Conservation (phyloP, 805 yeast genomes). For the Metschnikowia peoriensis region DNA sequence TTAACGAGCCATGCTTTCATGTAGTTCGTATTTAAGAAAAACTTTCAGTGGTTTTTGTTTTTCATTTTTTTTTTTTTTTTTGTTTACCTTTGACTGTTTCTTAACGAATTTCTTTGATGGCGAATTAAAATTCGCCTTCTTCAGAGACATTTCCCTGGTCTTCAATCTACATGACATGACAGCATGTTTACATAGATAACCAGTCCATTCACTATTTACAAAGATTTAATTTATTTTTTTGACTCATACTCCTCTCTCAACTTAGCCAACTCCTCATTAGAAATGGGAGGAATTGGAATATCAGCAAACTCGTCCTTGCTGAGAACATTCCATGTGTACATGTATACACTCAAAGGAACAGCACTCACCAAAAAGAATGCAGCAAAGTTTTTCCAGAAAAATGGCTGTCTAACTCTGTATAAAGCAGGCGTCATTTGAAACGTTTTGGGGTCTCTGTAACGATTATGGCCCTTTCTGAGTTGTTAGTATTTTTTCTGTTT, state of each 20-base stretch:
- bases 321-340: slow-evolving; percentile 60
- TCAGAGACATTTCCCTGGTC: too few relatives aligned
- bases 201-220: slow-evolving; percentile 9
- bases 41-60: too few relatives aligned
- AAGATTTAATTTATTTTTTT: slow-evolving; percentile 21
- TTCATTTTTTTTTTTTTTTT: too few relatives aligned
- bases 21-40: too few relatives aligned
- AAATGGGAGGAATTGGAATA: slow-evolving; percentile 91
- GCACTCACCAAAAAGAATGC: slow-evolving; percentile 58
- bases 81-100: too few relatives aligned
- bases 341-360: slow-evolving; percentile 68
- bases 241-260: slow-evolving; percentile 71
- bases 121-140: too few relatives aligned
- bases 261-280: slow-evolving; percentile 69
- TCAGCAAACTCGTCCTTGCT: slow-evolving; percentile 82
- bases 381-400: slow-evolving; percentile 71
- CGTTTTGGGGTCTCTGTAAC: slow-evolving; percentile 59
- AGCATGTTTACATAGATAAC: not conserved
- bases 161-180: too few relatives aligned
- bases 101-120: too few relatives aligned
- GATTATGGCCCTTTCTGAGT: slow-evolving; percentile 41
- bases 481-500: slow-evolving; percentile 13
- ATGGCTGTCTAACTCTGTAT: slow-evolving; percentile 86
- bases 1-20: not conserved
- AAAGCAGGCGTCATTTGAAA: slow-evolving; percentile 92